Percentiles rank a stretch among this genome's conserved stretches.
Evolutionary conservation across 2,329 filamentous ascomycete genomes (phyloP).

Genomic region (Colletotrichum theobromicola): DNA sequence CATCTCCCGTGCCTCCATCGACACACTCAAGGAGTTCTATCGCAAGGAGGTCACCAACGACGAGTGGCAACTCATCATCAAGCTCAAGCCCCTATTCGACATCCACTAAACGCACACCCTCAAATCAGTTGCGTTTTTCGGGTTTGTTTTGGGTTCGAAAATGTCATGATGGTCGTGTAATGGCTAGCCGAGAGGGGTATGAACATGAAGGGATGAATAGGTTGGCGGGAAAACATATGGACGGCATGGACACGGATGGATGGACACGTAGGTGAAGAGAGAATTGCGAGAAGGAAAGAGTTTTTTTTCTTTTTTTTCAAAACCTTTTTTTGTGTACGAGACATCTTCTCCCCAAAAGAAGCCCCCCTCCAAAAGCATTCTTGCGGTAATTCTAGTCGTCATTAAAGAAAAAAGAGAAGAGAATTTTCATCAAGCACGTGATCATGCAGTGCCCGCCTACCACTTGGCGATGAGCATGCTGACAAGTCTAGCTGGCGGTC

Average conservation of each 20-base stretch:
- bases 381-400: background rate
- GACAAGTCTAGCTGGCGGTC: too few species aligned
- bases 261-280: background rate
- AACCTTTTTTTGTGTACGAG: background rate
- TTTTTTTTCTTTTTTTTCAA: background rate
- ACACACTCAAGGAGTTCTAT: constrained; percentile 96
- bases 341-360: background rate
- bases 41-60: constrained; percentile 85
- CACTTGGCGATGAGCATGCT: background rate
- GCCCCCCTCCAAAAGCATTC: background rate
- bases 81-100: constrained; percentile 94
- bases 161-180: background rate
- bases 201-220: background rate
- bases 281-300: constrained; percentile 7
- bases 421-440: background rate
- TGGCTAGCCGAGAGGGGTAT: background rate
- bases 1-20: constrained; percentile 87
- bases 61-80: constrained; percentile 93
- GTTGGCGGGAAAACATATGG: background rate
- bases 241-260: background rate
- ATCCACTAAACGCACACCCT: constrained; percentile 61
- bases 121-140: background rate
- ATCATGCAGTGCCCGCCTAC: background rate
- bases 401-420: background rate
- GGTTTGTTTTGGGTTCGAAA: background rate